These are phyloP conservation scores for Asterella californica DNA, from an alignment of 225 moss, liverwort and hornwort species.

Conservation along the genomic window DNA sequence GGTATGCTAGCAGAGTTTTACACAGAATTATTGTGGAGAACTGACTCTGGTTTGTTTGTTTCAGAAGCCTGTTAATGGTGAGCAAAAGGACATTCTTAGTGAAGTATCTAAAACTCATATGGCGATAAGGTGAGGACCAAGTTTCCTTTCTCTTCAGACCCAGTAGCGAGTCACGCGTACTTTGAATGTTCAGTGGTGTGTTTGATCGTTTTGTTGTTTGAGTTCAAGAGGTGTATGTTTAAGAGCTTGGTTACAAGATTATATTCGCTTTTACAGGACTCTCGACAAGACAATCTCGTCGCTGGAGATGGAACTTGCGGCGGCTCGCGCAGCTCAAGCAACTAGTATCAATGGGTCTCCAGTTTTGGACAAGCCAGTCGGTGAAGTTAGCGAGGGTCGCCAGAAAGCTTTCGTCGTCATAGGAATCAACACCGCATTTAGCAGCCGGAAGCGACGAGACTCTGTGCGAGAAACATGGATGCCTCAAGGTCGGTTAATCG, in stretches of 20 bases:
- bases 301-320: conserved; percentile 70
- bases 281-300: conserved; percentile 89
- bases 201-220: not conserved
- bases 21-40: not conserved
- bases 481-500: conserved; percentile 49
- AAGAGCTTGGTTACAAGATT: not conserved
- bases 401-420: conserved; percentile 87
- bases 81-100: conserved; percentile 48
- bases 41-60: conserved; percentile 42
- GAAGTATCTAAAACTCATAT: conserved; percentile 72
- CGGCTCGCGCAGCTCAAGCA: conserved; percentile 58
- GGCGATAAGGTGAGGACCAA: conserved; percentile 52
- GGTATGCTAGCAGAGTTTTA: no score
- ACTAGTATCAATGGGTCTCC: conserved; percentile 39
- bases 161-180: not conserved
- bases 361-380: conserved; percentile 26
- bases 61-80: conserved; percentile 58
- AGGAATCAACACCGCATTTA: conserved; percentile 95
- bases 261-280: conserved; percentile 29
- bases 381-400: conserved; percentile 43
- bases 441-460: conserved; percentile 83
- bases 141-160: not conserved
- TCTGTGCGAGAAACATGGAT: conserved; percentile 97
- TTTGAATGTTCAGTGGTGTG: not conserved
- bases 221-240: not conserved